Evolutionary conservation across 768 basidiomycete species (phyloP).

Genomic region (Tulasnella sp.): DNA sequence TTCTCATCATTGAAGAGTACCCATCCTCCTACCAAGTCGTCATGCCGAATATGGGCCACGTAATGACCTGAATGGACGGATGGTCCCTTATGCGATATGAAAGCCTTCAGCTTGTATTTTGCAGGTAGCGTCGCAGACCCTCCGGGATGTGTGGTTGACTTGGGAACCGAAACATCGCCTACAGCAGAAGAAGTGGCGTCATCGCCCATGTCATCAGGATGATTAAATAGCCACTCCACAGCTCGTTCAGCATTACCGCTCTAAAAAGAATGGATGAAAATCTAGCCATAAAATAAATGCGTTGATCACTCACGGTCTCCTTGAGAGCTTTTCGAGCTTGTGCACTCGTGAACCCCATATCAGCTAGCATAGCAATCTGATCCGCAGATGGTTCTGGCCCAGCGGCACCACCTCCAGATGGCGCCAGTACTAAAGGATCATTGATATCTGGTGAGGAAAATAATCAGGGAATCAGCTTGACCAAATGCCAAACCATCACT

Average conservation of each 20-base stretch:
- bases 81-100: constrained; percentile 94
- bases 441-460: constrained; percentile 60
- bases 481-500: constrained; percentile 13
- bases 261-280: constrained; percentile 27
- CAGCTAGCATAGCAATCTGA: constrained; percentile 56
- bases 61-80: constrained; percentile 94
- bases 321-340: constrained; percentile 80
- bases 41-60: constrained; percentile 57
- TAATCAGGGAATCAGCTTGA: not conserved
- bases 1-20: constrained; percentile 95
- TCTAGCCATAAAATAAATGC: not conserved
- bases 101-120: constrained; percentile 71
- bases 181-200: constrained; percentile 26
- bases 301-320: constrained; percentile 54
- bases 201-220: constrained; percentile 77
- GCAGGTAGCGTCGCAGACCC: constrained; percentile 59
- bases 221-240: constrained; percentile 91
- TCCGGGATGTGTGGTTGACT: constrained; percentile 21
- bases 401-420: constrained; percentile 20
- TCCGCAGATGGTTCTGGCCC: constrained; percentile 51
- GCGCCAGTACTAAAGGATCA: constrained; percentile 41
- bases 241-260: constrained; percentile 68
- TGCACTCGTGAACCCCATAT: constrained; percentile 82
- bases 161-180: constrained; percentile 18
- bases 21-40: constrained; percentile 42